Conservation (phyloP, 139 green algal genomes). For the Tetraselmis striata region DNA sequence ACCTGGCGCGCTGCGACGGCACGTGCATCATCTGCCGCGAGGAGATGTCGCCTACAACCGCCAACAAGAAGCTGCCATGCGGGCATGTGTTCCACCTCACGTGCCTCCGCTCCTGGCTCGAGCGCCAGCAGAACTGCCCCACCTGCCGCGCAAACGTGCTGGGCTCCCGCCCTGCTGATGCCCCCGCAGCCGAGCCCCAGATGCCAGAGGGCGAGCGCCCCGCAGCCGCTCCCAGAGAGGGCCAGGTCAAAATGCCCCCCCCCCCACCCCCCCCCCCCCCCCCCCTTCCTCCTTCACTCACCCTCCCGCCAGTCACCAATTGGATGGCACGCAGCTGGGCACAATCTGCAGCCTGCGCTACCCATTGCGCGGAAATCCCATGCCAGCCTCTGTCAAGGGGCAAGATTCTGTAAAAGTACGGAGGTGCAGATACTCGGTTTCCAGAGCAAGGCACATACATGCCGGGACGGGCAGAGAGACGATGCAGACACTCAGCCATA, state of each 20-base stretch:
- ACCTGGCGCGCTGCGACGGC: slow-evolving; percentile 76
- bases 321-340: slow-evolving; percentile 10
- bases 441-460: too few relatives aligned
- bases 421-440: too few relatives aligned
- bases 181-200: background rate
- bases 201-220: background rate
- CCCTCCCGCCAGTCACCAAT: background rate
- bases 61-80: slow-evolving; percentile 90
- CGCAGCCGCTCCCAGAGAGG: background rate
- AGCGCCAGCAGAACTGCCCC: slow-evolving; percentile 95
- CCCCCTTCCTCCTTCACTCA: slow-evolving; percentile 1
- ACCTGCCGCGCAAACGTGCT: slow-evolving; percentile 89
- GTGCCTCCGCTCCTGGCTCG: slow-evolving; percentile 94
- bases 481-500: too few relatives aligned
- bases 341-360: background rate
- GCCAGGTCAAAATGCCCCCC: too few relatives aligned
- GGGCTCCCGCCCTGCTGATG: slow-evolving; percentile 10
- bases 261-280: too few relatives aligned
- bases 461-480: too few relatives aligned
- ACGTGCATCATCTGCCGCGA: slow-evolving; percentile 98
- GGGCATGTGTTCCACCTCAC: slow-evolving; percentile 92
- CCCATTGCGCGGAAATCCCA: too few relatives aligned
- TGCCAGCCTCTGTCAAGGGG: too few relatives aligned
- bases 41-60: slow-evolving; percentile 61
- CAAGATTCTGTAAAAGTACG: too few relatives aligned